These are phyloP conservation scores for Hypomontagnella submonticulosa DNA, from an alignment of 495 filamentous ascomycete species.

Conservation along the genomic window DNA sequence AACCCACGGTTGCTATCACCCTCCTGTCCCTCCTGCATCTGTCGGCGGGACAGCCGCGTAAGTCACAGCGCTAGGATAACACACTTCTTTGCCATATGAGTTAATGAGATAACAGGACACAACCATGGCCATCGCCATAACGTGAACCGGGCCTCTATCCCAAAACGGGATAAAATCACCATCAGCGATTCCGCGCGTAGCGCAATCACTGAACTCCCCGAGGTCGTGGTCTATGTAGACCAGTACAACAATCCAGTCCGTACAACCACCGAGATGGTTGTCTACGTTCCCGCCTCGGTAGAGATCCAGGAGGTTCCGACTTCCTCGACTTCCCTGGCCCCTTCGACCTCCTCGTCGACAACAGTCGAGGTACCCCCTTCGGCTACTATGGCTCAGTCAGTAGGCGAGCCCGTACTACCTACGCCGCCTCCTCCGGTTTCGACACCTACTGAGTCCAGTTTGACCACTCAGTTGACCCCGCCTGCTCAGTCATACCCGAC, in stretches of 20 bases:
- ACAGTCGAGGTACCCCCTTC: constrained; percentile 17
- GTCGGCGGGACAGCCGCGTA: constrained; percentile 46
- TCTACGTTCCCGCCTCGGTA: constrained; percentile 41
- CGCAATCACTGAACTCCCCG: constrained; percentile 45
- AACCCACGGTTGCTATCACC: constrained; percentile 29
- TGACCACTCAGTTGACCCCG: constrained; percentile 28
- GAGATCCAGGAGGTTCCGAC: constrained; percentile 18
- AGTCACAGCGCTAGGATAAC: constrained; percentile 19
- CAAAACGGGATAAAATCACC: constrained; percentile 38
- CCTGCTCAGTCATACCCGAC: constrained; percentile 29
- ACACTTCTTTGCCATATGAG: not conserved
- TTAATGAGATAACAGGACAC: constrained; percentile 39
- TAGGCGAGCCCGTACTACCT: constrained; percentile 15
- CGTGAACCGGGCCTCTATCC: constrained; percentile 20
- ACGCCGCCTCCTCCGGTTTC: constrained; percentile 6
- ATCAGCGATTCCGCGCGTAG: constrained; percentile 37
- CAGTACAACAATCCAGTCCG: constrained; percentile 65
- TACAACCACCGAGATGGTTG: constrained; percentile 48
- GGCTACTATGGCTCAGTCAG: constrained; percentile 27
- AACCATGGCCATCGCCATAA: constrained; percentile 41
- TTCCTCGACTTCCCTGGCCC: constrained; percentile 18
- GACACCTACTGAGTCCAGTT: constrained; percentile 16
- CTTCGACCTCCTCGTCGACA: constrained; percentile 20
- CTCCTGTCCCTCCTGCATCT: constrained; percentile 40
- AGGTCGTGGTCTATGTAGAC: constrained; percentile 74